Percentiles rank a stretch among this genome's conserved stretches.
phyloP scores from a whole-genome alignment of 2,329 filamentous ascomycete species.

The Diaporthe sp. region DNA sequence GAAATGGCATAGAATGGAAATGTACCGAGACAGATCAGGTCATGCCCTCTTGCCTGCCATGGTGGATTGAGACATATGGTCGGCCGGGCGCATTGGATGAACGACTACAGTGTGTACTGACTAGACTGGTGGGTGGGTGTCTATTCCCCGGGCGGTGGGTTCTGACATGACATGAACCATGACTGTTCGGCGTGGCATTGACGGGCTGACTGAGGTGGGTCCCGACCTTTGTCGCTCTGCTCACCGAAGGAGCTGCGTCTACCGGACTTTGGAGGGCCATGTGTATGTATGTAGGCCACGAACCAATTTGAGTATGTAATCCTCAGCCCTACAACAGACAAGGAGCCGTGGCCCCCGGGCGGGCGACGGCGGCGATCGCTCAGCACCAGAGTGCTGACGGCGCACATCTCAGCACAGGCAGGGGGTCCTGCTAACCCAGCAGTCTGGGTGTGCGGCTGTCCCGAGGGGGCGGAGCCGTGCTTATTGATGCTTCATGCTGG shows the following conservation, averaged over 20 bases:
- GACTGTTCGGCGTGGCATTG: background rate
- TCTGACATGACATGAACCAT: conserved; percentile 27
- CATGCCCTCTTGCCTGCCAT: conserved; percentile 7
- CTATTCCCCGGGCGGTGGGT: conserved; percentile 4
- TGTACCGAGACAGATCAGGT: conserved; percentile 5
- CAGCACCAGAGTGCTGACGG: conserved; percentile 32
- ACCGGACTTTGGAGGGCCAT: no score
- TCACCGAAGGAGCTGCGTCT: background rate
- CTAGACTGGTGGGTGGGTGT: background rate
- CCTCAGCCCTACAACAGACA: conserved; percentile 39
- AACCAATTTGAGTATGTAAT: background rate
- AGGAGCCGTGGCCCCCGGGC: conserved; percentile 25
- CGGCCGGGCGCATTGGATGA: background rate
- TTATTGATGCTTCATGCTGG: background rate
- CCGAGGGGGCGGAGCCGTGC: conserved; percentile 12
- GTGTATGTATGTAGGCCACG: background rate
- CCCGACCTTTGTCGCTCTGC: background rate
- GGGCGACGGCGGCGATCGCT: conserved; percentile 21
- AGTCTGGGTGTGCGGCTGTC: conserved; percentile 15
- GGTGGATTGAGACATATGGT: conserved; percentile 8
- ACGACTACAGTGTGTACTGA: background rate
- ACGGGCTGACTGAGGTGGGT: conserved; percentile 21
- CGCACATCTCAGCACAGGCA: conserved; percentile 25
- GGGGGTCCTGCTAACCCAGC: background rate
- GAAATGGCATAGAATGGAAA: background rate